phyloP scores from a whole-genome alignment of 805 yeast genomes.

The Kodamaea leandrae region DNA sequence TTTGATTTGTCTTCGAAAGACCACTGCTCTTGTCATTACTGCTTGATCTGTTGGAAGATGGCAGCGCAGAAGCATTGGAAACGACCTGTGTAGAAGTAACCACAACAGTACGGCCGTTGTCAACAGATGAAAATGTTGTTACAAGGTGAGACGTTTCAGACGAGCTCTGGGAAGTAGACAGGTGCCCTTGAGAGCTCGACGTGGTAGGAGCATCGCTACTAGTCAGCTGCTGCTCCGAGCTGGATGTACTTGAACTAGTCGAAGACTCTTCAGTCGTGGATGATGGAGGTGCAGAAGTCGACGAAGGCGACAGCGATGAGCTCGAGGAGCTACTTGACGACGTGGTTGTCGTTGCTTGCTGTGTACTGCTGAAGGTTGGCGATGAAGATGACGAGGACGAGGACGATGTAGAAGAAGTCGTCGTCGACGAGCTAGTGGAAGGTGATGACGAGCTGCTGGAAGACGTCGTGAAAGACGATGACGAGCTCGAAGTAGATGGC shows the following conservation, averaged over 20 bases:
- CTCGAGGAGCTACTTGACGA: background rate
- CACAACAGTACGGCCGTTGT: conserved; percentile 36
- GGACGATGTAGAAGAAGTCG: conserved; percentile 1
- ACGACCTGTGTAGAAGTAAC: conserved; percentile 40
- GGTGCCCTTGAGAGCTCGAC: background rate
- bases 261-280: background rate
- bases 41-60: conserved; percentile 16
- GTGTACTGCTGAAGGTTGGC: background rate
- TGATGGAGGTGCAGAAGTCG: background rate
- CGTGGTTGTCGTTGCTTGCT: background rate
- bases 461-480: background rate
- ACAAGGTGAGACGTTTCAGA: conserved; percentile 9
- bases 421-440: conserved; percentile 4
- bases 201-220: conserved; percentile 1
- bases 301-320: conserved; percentile 5
- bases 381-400: background rate
- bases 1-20: conserved; percentile 40
- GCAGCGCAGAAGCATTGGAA: conserved; percentile 25
- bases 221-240: conserved; percentile 1
- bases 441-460: background rate
- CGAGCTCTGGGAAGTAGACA: background rate
- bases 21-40: conserved; percentile 25
- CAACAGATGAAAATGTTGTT: conserved; percentile 33
- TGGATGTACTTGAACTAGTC: conserved; percentile 1
- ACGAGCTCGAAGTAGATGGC: conserved; percentile 2